Evolutionary conservation across 1,284 basidiomycete genomes (phyloP), one percentile per base, ranked within the genome.

Genomic region (Spongispora temasekensis): DNA sequence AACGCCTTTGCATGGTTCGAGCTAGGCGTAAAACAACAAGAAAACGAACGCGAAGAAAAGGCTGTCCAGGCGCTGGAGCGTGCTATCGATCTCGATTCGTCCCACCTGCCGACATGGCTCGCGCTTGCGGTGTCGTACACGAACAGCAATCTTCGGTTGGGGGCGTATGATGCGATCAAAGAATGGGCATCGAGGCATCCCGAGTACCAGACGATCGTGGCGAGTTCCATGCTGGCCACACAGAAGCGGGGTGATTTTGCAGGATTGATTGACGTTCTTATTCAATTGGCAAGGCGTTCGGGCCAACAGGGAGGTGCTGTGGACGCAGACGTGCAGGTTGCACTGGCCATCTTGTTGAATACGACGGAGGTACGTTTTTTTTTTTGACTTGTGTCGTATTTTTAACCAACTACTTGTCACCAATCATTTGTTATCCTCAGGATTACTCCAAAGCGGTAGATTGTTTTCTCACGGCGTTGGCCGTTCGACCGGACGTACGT

Each of bases 1-100:
- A 85, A 92, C 64, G 88, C 92, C 1, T 70, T 77, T 37, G 90
- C 90, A 8, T 99, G 97, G 97, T 95, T 87, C 71, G 86, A 91
- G 61, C 88, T 99, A 51, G 97, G 97, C 28, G 89, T 99, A 52
- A 97, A 95, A 77, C 97, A 99, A 73, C 97, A 99, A 77, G 97
- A 98, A 76, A 98, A 97, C 74, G 97, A 99, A 75, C 88, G 96
- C 25, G 97, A 99, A 77, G 83, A 86, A 25, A 90, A 94, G 68
- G 97, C 97, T 6, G 87, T 99, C 55, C 83, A 89, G 53, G 97
- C 97, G 1, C 83, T 99, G 27, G 82, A 85, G 44, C 89, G 89
- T 61, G 91, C 95, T 2, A 80, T 95, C 52, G 87, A 92, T 66
- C 83, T 98, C 23, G 91, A 97, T 65, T 88, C 93, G 2, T 74